Evolutionary conservation across 202 grass and related monocot species (phyloP), one percentile per base, ranked within the genome.

Genomic region (Panicum virgatum): DNA sequence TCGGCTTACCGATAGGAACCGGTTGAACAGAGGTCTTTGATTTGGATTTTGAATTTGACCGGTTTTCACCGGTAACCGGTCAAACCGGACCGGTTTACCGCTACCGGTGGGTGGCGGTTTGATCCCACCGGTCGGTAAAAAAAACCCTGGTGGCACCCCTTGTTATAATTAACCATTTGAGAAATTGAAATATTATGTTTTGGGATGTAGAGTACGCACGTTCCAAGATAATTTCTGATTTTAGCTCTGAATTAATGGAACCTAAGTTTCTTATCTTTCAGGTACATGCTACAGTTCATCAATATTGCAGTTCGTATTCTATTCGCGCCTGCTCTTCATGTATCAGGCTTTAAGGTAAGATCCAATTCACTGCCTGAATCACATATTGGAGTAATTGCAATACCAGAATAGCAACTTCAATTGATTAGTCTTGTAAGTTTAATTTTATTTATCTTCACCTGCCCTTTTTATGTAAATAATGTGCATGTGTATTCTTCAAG

Each of bases 261-360:
- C 65, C 82, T 84, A 62, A 69, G 18, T 73, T 73, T 79, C 7
- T 48, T 61, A 48, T 82, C 84, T 84, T 71, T 69, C 83, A 99
- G 96, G 86, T 94, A 96, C 78, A 85, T 99, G 70, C 38, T 99
- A 29, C 93, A 94, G 73, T 76, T 96, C 32, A 61, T 96, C 80
- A 99, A 91, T 82, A 87, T 99, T 65, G 81, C 84, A 84, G 83
- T 99, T 56, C 89, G 87, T 86, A 90, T 81, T 78, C 85, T 99
- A 80, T 85, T 87, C 8, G 96, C 93, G 50, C 96, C 96, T 66
- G 75, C 82, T 64, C 96, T 99, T 87, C 91, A 99, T 84, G 84
- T 92, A 90, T 88, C 93, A 23, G 96, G 96, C 77, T 99, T 99
- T 86, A 91, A 91, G 87, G 96, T 99, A 88, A 92, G 91, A 80